These are phyloP conservation scores for Suillus fuscotomentosus DNA, from an alignment of 768 basidiomycete species.

Conservation along the genomic window DNA sequence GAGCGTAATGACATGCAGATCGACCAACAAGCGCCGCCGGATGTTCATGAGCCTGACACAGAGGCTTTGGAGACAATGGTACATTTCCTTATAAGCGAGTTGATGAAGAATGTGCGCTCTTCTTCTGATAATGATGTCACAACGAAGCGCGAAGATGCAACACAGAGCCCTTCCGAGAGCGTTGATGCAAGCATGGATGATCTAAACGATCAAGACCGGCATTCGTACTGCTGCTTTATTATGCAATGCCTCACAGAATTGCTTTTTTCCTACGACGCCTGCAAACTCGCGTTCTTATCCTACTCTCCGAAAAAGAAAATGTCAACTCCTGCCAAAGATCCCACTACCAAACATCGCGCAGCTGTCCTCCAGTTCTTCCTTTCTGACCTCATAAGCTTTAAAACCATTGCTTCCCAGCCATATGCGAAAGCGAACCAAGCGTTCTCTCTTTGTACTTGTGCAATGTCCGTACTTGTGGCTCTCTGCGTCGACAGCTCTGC, in stretches of 20 bases:
- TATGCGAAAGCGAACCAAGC: constrained; percentile 53
- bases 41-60: constrained; percentile 25
- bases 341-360: constrained; percentile 54
- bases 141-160: constrained; percentile 12
- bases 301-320: constrained; percentile 65
- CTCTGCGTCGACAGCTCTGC: constrained; percentile 86
- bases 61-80: constrained; percentile 59
- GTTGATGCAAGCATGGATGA: constrained; percentile 10
- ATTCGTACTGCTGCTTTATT: constrained; percentile 72
- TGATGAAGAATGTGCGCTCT: constrained; percentile 58
- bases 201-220: constrained; percentile 26
- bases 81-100: constrained; percentile 71
- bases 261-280: constrained; percentile 87
- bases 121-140: constrained; percentile 32
- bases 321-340: constrained; percentile 64
- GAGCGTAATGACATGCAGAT: constrained; percentile 57
- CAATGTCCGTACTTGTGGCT: constrained; percentile 86
- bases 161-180: constrained; percentile 11
- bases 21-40: constrained; percentile 34
- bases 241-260: constrained; percentile 93
- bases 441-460: constrained; percentile 75
- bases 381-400: constrained; percentile 77
- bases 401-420: constrained; percentile 64
- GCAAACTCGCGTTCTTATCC: constrained; percentile 86
- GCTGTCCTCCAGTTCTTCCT: constrained; percentile 79